A percentile compares a stretch with the other conserved stretches of the same genome.
Conservation (phyloP, 2,329 filamentous ascomycete species). For the Colletotrichum cereale region DNA sequence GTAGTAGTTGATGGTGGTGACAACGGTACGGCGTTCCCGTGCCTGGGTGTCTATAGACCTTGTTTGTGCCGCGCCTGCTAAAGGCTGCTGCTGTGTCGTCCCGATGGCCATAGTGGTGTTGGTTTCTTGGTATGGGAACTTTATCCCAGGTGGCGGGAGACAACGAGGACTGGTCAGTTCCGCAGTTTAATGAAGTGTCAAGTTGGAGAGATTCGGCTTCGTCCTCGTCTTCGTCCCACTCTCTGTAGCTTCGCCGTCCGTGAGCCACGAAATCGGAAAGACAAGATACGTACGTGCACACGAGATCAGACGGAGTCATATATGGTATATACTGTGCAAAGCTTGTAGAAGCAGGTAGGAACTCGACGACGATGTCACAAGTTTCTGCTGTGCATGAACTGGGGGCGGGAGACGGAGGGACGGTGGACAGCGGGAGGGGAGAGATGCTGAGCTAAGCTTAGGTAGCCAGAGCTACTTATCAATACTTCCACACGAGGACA, state of each 20-base stretch:
- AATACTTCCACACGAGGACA: too few species aligned
- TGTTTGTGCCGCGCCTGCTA: neutral
- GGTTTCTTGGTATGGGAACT: neutral
- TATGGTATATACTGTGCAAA: neutral
- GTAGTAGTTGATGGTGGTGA: slow-evolving; percentile 42
- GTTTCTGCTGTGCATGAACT: neutral
- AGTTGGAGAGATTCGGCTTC: neutral
- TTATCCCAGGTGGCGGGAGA: neutral
- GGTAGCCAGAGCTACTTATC: too few species aligned
- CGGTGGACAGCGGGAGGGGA: slow-evolving; percentile 3
- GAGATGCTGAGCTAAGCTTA: slow-evolving; percentile 34
- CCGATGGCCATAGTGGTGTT: slow-evolving; percentile 8
- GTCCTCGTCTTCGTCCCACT: slow-evolving; percentile 6
- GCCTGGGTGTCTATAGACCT: slow-evolving; percentile 7
- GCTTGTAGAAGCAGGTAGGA: neutral
- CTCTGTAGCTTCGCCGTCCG: neutral
- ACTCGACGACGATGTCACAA: slow-evolving; percentile 3
- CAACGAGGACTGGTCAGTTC: neutral
- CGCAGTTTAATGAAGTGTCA: neutral
- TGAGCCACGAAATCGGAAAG: neutral
- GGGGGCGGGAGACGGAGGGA: neutral
- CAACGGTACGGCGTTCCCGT: slow-evolving; percentile 26
- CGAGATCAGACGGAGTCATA: slow-evolving; percentile 4
- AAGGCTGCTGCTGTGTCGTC: neutral
- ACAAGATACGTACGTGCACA: neutral